Conservation (phyloP, 768 basidiomycete genomes). For the Rhizopogon vinicolor region DNA sequence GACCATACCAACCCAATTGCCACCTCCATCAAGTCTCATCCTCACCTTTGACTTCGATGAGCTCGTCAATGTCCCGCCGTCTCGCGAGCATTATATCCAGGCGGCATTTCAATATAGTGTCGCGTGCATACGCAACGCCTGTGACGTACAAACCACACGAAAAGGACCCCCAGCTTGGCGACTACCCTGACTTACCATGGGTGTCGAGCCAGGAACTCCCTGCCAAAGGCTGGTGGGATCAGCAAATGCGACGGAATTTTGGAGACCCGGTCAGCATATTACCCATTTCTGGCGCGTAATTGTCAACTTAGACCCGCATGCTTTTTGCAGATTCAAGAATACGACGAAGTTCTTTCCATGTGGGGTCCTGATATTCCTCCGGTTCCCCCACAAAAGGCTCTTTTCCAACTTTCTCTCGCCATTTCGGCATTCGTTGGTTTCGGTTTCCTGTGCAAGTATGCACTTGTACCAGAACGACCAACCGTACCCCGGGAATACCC, state of each 20-base stretch:
- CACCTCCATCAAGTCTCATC: constrained; percentile 4
- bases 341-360: constrained; percentile 79
- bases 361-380: constrained; percentile 80
- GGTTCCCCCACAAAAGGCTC: constrained; percentile 53
- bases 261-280: constrained; percentile 61
- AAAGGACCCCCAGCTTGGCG: constrained; percentile 63
- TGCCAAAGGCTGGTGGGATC: constrained; percentile 72
- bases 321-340: constrained; percentile 61
- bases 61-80: constrained; percentile 10
- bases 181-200: constrained; percentile 69
- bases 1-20: constrained; percentile 9
- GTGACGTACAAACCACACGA: constrained; percentile 22
- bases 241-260: constrained; percentile 72
- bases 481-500: constrained; percentile 74
- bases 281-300: constrained; percentile 6
- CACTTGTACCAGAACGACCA: constrained; percentile 55
- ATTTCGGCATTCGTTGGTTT: constrained; percentile 58
- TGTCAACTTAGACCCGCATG: constrained; percentile 11
- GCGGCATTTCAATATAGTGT: not conserved
- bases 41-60: constrained; percentile 12
- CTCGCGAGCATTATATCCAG: constrained; percentile 10
- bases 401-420: constrained; percentile 62
- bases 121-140: constrained; percentile 22
- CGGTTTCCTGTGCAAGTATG: constrained; percentile 54
- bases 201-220: constrained; percentile 61